phyloP scores from a whole-genome alignment of 176 grass and related monocot species.

The Leersia perrieri region DNA sequence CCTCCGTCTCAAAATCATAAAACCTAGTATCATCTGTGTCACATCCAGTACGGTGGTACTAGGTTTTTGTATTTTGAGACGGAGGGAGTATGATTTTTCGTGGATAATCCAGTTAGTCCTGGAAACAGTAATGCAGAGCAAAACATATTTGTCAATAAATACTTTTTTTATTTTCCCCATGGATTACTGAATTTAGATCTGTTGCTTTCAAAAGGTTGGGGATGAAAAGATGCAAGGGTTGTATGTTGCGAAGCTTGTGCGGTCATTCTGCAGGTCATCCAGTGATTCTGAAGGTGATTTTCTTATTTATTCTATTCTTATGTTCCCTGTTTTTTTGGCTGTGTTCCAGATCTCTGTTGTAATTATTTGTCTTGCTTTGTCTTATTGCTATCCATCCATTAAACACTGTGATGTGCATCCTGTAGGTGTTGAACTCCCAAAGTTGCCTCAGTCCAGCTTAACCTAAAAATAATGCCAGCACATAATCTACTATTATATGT shows the following conservation, averaged over 20 bases:
- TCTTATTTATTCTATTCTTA: not conserved
- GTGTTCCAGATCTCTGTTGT: not conserved
- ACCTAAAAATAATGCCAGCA: not conserved
- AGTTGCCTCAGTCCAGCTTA: not conserved
- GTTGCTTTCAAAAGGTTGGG: conserved; percentile 58
- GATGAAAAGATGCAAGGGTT: conserved; percentile 94
- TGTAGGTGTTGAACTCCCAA: not conserved
- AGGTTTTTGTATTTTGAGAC: no score
- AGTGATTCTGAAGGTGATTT: conserved; percentile 59
- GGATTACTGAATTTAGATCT: conserved; percentile 10
- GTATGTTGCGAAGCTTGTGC: conserved; percentile 81
- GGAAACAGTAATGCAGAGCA: not conserved
- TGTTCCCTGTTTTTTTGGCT: not conserved
- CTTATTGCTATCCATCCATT: not conserved
- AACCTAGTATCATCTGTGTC: no score
- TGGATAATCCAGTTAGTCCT: not conserved
- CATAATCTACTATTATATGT: not conserved
- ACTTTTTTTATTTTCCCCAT: not conserved
- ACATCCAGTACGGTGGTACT: no score
- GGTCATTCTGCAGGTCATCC: conserved; percentile 85
- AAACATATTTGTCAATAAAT: not conserved
- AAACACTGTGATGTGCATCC: not conserved
- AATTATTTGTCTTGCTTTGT: not conserved
- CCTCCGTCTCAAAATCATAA: no score
- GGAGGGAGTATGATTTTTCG: conserved; percentile 1